phyloP scores from a whole-genome alignment of 331 rosid species.

The Acacia pycnantha region DNA sequence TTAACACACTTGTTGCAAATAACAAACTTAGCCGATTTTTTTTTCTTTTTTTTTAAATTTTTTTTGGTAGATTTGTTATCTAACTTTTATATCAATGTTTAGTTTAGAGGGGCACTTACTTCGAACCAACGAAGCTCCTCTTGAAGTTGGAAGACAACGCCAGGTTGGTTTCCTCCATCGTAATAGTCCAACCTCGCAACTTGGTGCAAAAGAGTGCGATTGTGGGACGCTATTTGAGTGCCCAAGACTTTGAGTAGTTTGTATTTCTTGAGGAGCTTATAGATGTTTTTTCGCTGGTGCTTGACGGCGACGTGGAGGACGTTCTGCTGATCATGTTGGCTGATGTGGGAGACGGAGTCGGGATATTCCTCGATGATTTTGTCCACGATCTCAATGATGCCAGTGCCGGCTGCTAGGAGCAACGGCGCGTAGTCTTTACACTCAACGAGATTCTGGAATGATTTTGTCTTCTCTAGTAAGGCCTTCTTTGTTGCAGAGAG shows the following conservation, averaged over 20 bases:
- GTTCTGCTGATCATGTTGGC: background rate
- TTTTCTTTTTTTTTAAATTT: no score
- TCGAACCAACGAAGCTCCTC: conserved; percentile 6
- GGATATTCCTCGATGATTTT: conserved; percentile 19
- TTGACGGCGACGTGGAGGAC: conserved; percentile 29
- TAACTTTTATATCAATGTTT: no score
- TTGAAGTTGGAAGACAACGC: conserved; percentile 24
- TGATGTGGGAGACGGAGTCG: conserved; percentile 10
- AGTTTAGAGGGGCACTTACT: background rate
- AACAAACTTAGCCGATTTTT: no score
- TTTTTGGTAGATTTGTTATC: no score
- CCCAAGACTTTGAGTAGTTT: background rate
- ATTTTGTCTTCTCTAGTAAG: background rate
- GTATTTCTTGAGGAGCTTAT: background rate
- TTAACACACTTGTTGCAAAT: no score
- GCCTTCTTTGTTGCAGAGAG: background rate
- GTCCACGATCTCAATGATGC: background rate
- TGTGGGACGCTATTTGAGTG: background rate
- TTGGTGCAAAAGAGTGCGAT: conserved; percentile 25
- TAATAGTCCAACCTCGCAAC: background rate
- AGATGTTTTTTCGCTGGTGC: background rate
- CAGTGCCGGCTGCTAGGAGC: background rate
- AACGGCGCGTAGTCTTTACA: background rate
- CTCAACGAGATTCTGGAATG: background rate
- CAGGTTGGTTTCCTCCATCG: background rate